phyloP scores from a whole-genome alignment of 1,284 basidiomycete species.

The Trichosporon sp. region DNA sequence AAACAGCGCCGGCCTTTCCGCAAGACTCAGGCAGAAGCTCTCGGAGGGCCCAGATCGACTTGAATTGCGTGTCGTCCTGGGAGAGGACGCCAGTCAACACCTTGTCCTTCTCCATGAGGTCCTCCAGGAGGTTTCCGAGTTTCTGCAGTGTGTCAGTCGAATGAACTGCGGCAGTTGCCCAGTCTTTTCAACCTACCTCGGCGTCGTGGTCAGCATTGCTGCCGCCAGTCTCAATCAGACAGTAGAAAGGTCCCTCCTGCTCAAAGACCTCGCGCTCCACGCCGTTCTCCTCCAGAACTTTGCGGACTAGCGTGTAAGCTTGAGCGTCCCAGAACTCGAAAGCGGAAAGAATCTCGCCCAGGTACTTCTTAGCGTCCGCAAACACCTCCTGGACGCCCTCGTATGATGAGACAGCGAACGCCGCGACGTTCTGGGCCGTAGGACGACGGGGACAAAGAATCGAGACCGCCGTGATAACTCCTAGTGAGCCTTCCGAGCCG shows the following conservation, averaged over 20 bases:
- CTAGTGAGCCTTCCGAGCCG: constrained; percentile 92
- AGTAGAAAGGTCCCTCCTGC: constrained; percentile 77
- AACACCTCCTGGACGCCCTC: constrained; percentile 55
- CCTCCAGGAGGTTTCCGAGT: constrained; percentile 74
- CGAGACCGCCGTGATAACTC: constrained; percentile 90
- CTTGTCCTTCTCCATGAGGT: constrained; percentile 69
- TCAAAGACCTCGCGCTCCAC: constrained; percentile 50
- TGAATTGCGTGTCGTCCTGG: constrained; percentile 84
- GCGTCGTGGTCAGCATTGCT: constrained; percentile 91
- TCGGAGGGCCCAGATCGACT: constrained; percentile 86
- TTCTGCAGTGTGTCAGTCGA: constrained; percentile 58
- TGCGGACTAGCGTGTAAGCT: constrained; percentile 70
- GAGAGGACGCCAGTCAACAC: constrained; percentile 90
- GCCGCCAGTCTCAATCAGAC: constrained; percentile 89
- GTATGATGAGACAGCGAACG: constrained; percentile 55
- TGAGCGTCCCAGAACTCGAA: constrained; percentile 92
- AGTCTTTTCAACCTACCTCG: constrained; percentile 59
- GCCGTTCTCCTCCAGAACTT: constrained; percentile 44
- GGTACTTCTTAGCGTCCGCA: constrained; percentile 57
- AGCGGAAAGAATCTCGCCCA: constrained; percentile 94
- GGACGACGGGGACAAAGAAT: constrained; percentile 91
- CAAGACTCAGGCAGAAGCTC: constrained; percentile 91
- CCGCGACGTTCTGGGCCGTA: constrained; percentile 55
- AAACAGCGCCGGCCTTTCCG: constrained; percentile 89
- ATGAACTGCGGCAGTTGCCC: background rate